Evolutionary conservation across 495 filamentous ascomycete genomes (phyloP).

Genomic region (Hyaloscypha variabilis): DNA sequence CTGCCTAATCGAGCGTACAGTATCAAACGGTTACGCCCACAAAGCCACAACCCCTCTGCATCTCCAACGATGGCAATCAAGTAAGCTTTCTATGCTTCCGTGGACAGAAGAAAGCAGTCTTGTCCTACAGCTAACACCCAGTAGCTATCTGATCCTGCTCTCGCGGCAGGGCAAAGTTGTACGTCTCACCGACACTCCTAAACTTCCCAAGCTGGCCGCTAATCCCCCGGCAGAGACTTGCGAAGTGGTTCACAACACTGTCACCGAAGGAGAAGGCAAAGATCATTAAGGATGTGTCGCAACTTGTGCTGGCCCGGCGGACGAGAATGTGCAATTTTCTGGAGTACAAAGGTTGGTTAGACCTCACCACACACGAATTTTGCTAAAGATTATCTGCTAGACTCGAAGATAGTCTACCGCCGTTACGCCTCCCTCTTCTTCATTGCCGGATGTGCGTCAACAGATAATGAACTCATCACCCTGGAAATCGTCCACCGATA

Average conservation of each 20-base stretch:
- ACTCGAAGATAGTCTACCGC: slow-evolving; percentile 97
- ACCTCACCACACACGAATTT: slow-evolving; percentile 1
- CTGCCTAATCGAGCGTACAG: neutral
- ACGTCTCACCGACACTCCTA: slow-evolving; percentile 43
- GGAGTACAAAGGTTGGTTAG: slow-evolving; percentile 86
- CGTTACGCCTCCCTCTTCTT: slow-evolving; percentile 99
- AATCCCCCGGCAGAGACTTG: slow-evolving; percentile 71
- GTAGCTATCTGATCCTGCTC: slow-evolving; percentile 94
- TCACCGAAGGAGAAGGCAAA: slow-evolving; percentile 99
- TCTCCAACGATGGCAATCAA: slow-evolving; percentile 58
- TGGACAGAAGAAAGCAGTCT: neutral
- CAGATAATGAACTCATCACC: slow-evolving; percentile 96
- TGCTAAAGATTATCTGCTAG: slow-evolving; percentile 45
- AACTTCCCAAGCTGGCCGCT: slow-evolving; percentile 34
- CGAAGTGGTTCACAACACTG: slow-evolving; percentile 99
- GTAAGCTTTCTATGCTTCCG: slow-evolving; percentile 40
- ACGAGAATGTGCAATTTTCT: slow-evolving; percentile 99
- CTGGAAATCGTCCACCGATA: slow-evolving; percentile 98
- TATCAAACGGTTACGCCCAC: neutral
- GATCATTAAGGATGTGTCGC: slow-evolving; percentile 99
- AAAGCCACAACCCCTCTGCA: neutral
- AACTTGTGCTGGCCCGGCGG: slow-evolving; percentile 91
- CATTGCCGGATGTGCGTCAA: slow-evolving; percentile 92
- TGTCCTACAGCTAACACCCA: slow-evolving; percentile 29
- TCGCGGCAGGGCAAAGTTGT: slow-evolving; percentile 99